A percentile compares a stretch with the other conserved stretches of the same genome.
Conservation (phyloP, 306 rosid genomes). For the Rubus parviflorus region DNA sequence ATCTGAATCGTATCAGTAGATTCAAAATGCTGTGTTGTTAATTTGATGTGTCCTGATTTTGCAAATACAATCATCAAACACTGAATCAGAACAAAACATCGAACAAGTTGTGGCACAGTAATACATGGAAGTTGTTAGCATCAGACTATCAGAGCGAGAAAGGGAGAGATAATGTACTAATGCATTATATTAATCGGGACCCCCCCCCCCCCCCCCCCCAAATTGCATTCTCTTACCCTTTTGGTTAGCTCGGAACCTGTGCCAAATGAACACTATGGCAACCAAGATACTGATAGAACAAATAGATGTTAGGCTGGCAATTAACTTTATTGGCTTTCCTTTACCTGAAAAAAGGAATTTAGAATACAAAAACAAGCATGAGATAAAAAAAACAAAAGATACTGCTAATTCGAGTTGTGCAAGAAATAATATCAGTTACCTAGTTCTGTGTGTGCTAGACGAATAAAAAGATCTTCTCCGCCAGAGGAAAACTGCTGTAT, state of each 20-base stretch:
- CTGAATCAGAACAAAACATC: neutral
- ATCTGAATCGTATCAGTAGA: neutral
- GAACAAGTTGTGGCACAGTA: neutral
- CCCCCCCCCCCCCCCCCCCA: too few relatives aligned
- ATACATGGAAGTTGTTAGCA: neutral
- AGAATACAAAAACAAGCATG: neutral
- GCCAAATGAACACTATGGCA: neutral
- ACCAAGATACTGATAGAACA: neutral
- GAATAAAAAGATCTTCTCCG: conserved; percentile 19
- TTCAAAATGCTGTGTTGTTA: neutral
- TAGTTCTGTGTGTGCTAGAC: conserved; percentile 37
- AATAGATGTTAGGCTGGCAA: conserved; percentile 11
- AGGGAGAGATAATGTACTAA: neutral
- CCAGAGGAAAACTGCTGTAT: neutral
- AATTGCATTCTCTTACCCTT: conserved; percentile 15
- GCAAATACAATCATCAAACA: neutral
- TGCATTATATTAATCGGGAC: neutral
- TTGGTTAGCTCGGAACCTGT: neutral
- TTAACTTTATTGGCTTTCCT: neutral
- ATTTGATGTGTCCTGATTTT: neutral
- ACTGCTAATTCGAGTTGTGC: neutral
- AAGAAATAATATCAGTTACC: conserved; percentile 22
- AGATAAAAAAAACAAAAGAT: neutral
- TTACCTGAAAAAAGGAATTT: neutral
- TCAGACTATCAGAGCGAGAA: neutral